phyloP scores from a whole-genome alignment of 2,329 filamentous ascomycete species.

The Neonectria punicea region DNA sequence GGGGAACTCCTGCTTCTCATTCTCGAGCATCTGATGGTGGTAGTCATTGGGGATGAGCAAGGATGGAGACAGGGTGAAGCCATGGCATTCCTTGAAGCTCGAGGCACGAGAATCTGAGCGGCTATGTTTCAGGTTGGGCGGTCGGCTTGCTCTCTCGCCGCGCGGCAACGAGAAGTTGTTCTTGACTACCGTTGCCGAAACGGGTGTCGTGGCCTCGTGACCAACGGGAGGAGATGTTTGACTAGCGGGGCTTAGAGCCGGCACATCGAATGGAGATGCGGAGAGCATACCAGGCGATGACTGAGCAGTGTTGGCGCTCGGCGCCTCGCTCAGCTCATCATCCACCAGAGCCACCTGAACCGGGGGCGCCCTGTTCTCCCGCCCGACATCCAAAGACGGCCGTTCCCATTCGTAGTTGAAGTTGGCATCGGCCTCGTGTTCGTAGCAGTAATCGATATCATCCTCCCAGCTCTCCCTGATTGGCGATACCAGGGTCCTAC shows the following conservation, averaged over 20 bases:
- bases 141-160: constrained; percentile 47
- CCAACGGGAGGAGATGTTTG: constrained; percentile 53
- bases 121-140: constrained; percentile 46
- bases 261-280: constrained; percentile 52
- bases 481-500: constrained; percentile 43
- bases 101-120: constrained; percentile 60
- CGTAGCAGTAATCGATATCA: constrained; percentile 77
- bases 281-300: constrained; percentile 44
- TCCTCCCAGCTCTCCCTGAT: constrained; percentile 70
- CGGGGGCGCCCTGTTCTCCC: constrained; percentile 29
- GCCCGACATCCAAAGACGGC: constrained; percentile 59
- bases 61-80: constrained; percentile 69
- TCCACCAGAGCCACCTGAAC: constrained; percentile 39
- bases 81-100: constrained; percentile 68
- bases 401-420: constrained; percentile 75
- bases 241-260: constrained; percentile 61
- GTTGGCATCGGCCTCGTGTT: constrained; percentile 73
- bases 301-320: constrained; percentile 28
- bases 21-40: constrained; percentile 62
- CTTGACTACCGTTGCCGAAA: constrained; percentile 48
- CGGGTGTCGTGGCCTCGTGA: constrained; percentile 58
- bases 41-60: constrained; percentile 71
- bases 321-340: constrained; percentile 39
- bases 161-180: constrained; percentile 65
- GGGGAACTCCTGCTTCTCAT: constrained; percentile 42